Conservation (phyloP, 495 filamentous ascomycete genomes). For the Aspergillus sclerotiicarbonarius region DNA sequence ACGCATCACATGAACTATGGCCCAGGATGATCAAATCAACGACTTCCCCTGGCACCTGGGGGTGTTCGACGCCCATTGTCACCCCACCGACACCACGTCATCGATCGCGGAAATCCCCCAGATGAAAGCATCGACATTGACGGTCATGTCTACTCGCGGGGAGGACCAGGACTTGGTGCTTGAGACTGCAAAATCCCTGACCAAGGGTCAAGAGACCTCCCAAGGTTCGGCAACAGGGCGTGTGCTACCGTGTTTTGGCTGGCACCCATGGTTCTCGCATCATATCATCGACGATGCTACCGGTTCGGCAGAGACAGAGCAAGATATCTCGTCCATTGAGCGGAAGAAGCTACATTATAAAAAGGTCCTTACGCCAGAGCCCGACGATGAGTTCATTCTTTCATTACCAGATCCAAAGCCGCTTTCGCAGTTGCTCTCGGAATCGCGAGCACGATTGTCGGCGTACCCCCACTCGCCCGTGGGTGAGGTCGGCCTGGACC, state of each 20-base stretch:
- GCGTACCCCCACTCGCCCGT: slow-evolving; percentile 68
- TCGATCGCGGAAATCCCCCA: slow-evolving; percentile 61
- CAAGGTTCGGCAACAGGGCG: slow-evolving; percentile 23
- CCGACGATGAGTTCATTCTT: slow-evolving; percentile 60
- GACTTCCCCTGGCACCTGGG: slow-evolving; percentile 82
- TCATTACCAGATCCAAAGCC: slow-evolving; percentile 69
- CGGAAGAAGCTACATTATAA: slow-evolving; percentile 68
- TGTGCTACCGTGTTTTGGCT: slow-evolving; percentile 86
- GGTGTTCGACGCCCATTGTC: slow-evolving; percentile 90
- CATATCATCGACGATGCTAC: slow-evolving; percentile 69
- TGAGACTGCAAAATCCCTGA: slow-evolving; percentile 55
- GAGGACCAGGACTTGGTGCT: slow-evolving; percentile 87
- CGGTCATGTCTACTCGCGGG: slow-evolving; percentile 83
- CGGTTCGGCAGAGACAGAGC: slow-evolving; percentile 16
- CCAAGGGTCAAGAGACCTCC: slow-evolving; percentile 26
- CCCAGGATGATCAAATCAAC: slow-evolving; percentile 16
- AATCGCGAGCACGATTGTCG: slow-evolving; percentile 62
- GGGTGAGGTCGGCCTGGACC: slow-evolving; percentile 88
- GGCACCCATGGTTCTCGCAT: slow-evolving; percentile 98
- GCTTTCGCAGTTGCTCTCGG: slow-evolving; percentile 62
- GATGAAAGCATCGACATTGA: slow-evolving; percentile 77
- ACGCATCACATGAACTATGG: slow-evolving; percentile 13
- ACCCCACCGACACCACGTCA: slow-evolving; percentile 94
- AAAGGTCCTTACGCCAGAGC: slow-evolving; percentile 57
- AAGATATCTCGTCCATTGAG: not conserved